Evolutionary conservation across 1,139 yeast species (phyloP), one percentile per base, ranked within the genome.

Genomic region (Taphrina confusa): DNA sequence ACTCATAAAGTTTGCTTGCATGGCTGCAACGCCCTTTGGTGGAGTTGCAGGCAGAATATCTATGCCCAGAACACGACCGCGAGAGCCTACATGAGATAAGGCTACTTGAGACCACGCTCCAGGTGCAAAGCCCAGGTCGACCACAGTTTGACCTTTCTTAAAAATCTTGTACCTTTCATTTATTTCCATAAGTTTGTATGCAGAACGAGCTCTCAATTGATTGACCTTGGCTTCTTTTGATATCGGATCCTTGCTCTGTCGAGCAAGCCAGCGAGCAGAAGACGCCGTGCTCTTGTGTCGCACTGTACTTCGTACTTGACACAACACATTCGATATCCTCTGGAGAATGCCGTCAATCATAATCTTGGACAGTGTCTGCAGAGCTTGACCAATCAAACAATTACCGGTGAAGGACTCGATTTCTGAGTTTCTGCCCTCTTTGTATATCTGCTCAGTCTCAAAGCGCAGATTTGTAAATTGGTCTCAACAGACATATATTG

Each of bases 41-140:
- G 97, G 96, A 18, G 79, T 76, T 47, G 84, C 81, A 6, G 89
- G 87, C 23, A 92, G 75, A 28, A 92, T 76, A 72, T 92, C 98
- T 46, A 91, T 85, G 23, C 98, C 98, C 42, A 92, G 72, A 1
- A 92, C 81, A 50, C 80, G 78, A 14, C 96, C 91, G 22, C 76
- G 74, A 2, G 80, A 76, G 14, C 76, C 71, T 11, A 87, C 80
- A 44, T 80, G 73, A 47, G 81, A 82, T 4, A 81, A 80, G 0
- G 95, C 85, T 31, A 87, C 94, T 66, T 84, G 88, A 11, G 91
- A 80, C 98, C 98, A 92, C 34, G 95, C 91, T 0, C 98, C 98
- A 0, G 98, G 98, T 0, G 95, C 95, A 70, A 80, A 92, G 0
- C 98, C 98, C 56, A 92, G 76, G 73, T 92, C 98, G 2, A 92